phyloP scores from a whole-genome alignment of 1,284 basidiomycete genomes.

The Peniophora sp. region DNA sequence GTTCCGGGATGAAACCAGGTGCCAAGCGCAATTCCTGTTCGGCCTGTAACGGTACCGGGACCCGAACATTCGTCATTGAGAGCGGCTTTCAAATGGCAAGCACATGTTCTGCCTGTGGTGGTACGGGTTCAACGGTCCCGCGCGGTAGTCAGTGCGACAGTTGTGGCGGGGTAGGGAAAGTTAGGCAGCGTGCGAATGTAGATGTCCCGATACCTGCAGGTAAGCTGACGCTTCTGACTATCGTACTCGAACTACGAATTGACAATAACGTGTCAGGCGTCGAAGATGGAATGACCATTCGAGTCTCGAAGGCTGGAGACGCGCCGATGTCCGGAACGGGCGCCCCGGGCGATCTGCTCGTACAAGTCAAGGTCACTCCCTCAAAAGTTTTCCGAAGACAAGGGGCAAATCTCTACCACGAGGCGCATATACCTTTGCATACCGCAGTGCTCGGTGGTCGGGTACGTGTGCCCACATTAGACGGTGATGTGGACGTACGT shows the following conservation, averaged over 20 bases:
- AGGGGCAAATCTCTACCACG: conserved; percentile 88
- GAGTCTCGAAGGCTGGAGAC: conserved; percentile 81
- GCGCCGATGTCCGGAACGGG: conserved; percentile 77
- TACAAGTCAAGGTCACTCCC: conserved; percentile 80
- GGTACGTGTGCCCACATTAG: conserved; percentile 90
- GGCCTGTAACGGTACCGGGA: conserved; percentile 83
- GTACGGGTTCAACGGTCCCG: conserved; percentile 79
- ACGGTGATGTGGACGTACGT: conserved; percentile 93
- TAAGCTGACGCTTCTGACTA: conserved; percentile 26
- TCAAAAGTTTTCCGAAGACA: conserved; percentile 88
- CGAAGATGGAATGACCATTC: conserved; percentile 94
- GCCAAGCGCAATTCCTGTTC: conserved; percentile 78
- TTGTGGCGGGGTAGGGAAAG: conserved; percentile 86
- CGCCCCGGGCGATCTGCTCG: conserved; percentile 76
- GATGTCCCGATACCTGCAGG: conserved; percentile 85
- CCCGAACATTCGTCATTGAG: conserved; percentile 86
- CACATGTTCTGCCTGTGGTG: conserved; percentile 81
- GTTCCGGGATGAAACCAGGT: conserved; percentile 82
- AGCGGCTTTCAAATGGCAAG: conserved; percentile 97
- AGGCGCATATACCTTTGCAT: conserved; percentile 89
- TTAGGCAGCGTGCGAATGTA: conserved; percentile 74
- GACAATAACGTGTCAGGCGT: conserved; percentile 48
- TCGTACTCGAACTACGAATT: conserved; percentile 7
- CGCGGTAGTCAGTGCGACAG: conserved; percentile 71
- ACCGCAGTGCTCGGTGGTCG: conserved; percentile 87